phyloP scores from a whole-genome alignment of 1,284 basidiomycete species.

The Amylostereum areolatum region DNA sequence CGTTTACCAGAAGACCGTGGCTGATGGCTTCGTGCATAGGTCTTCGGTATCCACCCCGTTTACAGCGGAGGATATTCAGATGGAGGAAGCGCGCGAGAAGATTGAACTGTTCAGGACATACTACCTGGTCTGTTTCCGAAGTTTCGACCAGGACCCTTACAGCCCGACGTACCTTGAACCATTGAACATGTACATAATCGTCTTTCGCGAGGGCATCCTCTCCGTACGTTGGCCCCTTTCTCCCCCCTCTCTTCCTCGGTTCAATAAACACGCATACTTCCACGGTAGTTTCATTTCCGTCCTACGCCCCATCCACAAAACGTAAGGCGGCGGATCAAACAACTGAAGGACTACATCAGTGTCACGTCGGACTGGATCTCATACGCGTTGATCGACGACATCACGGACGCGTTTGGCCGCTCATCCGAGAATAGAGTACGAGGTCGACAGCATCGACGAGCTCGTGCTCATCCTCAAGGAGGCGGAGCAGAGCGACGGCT shows the following conservation, averaged over 20 bases:
- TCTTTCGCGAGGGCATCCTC: conserved; percentile 96
- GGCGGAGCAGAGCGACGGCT: conserved; percentile 77
- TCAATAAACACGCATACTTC: no score
- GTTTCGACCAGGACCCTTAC: conserved; percentile 98
- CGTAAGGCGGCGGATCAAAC: conserved; percentile 96
- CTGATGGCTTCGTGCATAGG: conserved; percentile 38
- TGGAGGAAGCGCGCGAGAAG: conserved; percentile 99
- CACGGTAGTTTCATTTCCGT: conserved; percentile 99
- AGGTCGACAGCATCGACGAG: conserved; percentile 99
- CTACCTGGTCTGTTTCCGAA: conserved; percentile 98
- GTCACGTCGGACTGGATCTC: conserved; percentile 99
- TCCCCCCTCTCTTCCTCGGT: conserved; percentile 4
- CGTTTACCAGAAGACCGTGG: background rate
- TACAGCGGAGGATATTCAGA: conserved; percentile 98
- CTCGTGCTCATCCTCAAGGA: conserved; percentile 94
- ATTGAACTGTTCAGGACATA: conserved; percentile 99
- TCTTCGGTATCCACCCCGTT: conserved; percentile 96
- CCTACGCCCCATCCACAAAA: conserved; percentile 98
- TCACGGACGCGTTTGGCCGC: conserved; percentile 97
- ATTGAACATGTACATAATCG: conserved; percentile 99
- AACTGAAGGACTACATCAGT: conserved; percentile 98
- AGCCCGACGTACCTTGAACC: conserved; percentile 97
- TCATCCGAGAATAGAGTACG: conserved; percentile 98
- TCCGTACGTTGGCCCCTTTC: conserved; percentile 43
- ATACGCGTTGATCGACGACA: conserved; percentile 99